Conservation (phyloP, 2,329 filamentous ascomycete genomes). For the Phialophora verrucosa region DNA sequence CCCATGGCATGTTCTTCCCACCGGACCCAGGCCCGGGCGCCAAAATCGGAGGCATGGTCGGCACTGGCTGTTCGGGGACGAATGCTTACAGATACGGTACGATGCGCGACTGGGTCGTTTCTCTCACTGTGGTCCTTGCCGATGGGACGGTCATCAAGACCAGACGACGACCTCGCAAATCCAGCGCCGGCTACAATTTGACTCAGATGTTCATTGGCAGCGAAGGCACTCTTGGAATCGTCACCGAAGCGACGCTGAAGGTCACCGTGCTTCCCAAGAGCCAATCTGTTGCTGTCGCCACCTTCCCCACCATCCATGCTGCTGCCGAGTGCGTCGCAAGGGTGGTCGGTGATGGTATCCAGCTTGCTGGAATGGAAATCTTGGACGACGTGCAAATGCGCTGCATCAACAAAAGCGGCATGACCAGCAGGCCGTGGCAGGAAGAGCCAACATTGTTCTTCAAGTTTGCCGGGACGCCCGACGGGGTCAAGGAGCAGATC, state of each 20-base stretch:
- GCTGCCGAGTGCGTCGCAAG: conserved; percentile 80
- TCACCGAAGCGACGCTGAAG: conserved; percentile 89
- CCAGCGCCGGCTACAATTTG: conserved; percentile 88
- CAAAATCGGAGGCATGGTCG: conserved; percentile 78
- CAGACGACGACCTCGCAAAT: conserved; percentile 83
- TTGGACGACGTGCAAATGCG: conserved; percentile 90
- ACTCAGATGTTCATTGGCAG: conserved; percentile 88
- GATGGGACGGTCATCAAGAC: conserved; percentile 92
- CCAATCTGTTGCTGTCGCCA: conserved; percentile 78
- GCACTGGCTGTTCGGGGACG: conserved; percentile 68
- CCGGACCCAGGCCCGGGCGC: conserved; percentile 89
- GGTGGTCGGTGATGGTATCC: conserved; percentile 80
- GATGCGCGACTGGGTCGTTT: conserved; percentile 92
- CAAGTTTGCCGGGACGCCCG: conserved; percentile 72
- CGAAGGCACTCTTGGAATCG: conserved; percentile 87
- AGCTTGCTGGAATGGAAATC: conserved; percentile 89
- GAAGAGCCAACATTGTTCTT: conserved; percentile 75
- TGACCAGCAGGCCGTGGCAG: conserved; percentile 63
- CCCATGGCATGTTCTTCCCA: conserved; percentile 84
- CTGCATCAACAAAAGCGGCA: conserved; percentile 63
- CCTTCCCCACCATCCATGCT: conserved; percentile 67
- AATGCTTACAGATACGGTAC: conserved; percentile 93
- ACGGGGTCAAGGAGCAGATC: conserved; percentile 68
- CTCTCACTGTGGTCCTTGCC: conserved; percentile 83
- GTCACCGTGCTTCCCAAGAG: conserved; percentile 79